These are phyloP conservation scores for Alternaria brassicae DNA, from an alignment of 2,329 filamentous ascomycete species.

Conservation along the genomic window DNA sequence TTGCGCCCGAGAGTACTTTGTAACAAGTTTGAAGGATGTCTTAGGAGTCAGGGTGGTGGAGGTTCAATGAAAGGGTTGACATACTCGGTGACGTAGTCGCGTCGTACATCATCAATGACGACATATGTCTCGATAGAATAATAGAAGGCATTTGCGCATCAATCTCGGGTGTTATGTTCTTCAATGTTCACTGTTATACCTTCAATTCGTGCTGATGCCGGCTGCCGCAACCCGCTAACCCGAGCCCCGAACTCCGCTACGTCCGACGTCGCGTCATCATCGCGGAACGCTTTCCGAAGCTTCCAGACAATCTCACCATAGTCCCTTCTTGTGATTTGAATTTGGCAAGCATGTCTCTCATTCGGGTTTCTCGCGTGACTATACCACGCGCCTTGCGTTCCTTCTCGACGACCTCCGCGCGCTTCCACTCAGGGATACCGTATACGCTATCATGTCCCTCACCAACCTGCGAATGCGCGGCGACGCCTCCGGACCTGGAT, in stretches of 20 bases:
- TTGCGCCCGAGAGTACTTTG: slow-evolving; percentile 41
- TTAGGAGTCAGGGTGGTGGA: not conserved
- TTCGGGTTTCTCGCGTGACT: not conserved
- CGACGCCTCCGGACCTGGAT: slow-evolving; percentile 69
- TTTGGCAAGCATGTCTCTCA: slow-evolving; percentile 7
- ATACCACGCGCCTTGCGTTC: not conserved
- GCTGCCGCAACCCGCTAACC: not conserved
- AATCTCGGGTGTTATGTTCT: not conserved
- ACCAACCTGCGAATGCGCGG: slow-evolving; percentile 77
- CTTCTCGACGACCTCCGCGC: slow-evolving; percentile 12
- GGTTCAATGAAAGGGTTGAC: not conserved
- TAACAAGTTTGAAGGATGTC: slow-evolving; percentile 10
- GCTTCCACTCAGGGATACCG: slow-evolving; percentile 27
- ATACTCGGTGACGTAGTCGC: not conserved
- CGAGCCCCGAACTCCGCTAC: not conserved
- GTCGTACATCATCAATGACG: not conserved
- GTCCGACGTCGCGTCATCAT: slow-evolving; percentile 8
- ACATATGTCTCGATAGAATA: not conserved
- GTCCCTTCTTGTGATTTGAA: not conserved
- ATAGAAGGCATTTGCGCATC: not conserved
- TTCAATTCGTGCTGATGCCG: not conserved
- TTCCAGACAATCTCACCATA: slow-evolving; percentile 2
- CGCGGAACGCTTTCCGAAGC: slow-evolving; percentile 11
- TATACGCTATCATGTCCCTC: slow-evolving; percentile 66
- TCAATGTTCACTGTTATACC: not conserved